phyloP scores from a whole-genome alignment of 441 rosid species.

The Jatropha podagrica region DNA sequence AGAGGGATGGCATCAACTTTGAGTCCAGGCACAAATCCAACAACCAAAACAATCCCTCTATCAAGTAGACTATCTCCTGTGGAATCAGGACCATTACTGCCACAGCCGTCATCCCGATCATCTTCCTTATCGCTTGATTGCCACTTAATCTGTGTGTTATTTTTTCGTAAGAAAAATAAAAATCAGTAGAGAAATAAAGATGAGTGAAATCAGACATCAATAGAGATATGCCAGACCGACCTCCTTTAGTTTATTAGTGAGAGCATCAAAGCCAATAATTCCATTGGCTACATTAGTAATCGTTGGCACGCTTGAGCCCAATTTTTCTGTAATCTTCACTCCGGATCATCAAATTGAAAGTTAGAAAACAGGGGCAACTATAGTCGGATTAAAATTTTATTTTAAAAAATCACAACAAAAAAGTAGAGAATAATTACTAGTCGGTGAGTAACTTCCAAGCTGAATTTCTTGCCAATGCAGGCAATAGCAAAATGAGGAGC shows the following conservation, averaged over 20 bases:
- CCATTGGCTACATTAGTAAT: constrained; percentile 43
- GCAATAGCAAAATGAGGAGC: constrained; percentile 54
- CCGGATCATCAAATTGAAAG: background rate
- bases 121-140: constrained; percentile 24
- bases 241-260: constrained; percentile 39
- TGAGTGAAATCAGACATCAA: background rate
- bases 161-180: background rate
- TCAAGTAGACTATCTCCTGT: background rate
- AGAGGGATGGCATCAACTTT: constrained; percentile 42
- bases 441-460: constrained; percentile 36
- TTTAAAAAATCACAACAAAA: background rate
- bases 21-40: constrained; percentile 58
- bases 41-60: constrained; percentile 46
- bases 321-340: constrained; percentile 31
- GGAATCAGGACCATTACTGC: constrained; percentile 9
- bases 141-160: constrained; percentile 35
- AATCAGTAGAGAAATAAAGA: background rate
- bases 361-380: background rate
- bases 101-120: background rate
- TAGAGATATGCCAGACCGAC: constrained; percentile 13
- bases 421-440: constrained; percentile 28
- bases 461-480: constrained; percentile 30
- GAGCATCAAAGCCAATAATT: constrained; percentile 44
- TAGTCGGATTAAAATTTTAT: background rate
- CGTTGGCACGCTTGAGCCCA: constrained; percentile 38